Conservation (phyloP, 805 yeast genomes). For the Hanseniaspora vineae region DNA sequence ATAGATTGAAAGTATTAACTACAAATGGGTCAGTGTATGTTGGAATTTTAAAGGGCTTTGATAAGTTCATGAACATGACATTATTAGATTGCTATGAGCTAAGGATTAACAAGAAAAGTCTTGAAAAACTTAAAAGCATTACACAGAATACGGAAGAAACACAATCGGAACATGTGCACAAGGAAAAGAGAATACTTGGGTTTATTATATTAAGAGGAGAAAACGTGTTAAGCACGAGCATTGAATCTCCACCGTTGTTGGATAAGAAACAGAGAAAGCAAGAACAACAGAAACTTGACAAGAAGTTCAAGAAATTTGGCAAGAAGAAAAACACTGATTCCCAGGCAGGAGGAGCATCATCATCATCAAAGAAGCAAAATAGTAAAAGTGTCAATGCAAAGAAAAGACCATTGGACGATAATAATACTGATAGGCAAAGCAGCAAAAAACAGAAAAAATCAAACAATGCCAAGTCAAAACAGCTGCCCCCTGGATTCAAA, state of each 20-base stretch:
- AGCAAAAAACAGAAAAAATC: background rate
- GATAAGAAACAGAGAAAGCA: background rate
- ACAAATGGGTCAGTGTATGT: conserved; percentile 66
- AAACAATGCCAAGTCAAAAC: background rate
- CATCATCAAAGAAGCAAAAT: background rate
- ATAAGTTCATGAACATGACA: conserved; percentile 78
- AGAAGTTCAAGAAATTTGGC: background rate
- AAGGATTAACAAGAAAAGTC: conserved; percentile 50
- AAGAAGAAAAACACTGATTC: background rate
- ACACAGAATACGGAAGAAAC: conserved; percentile 21
- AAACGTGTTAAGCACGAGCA: conserved; percentile 45
- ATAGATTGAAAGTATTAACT: conserved; percentile 58
- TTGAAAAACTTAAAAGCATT: conserved; percentile 23
- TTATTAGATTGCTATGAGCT: conserved; percentile 75
- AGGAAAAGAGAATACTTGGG: conserved; percentile 46
- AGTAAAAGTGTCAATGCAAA: background rate
- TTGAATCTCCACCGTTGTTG: background rate
- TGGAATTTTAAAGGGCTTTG: conserved; percentile 81
- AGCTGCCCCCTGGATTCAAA: background rate
- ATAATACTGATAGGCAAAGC: background rate
- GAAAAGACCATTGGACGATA: background rate
- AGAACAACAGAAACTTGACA: background rate
- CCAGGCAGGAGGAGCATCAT: background rate
- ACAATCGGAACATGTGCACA: conserved; percentile 43
- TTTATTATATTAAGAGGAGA: conserved; percentile 81